A percentile compares a stretch with the other conserved stretches of the same genome.
Conservation (phyloP, 1,284 basidiomycete species). For the Puccinia polysora region DNA sequence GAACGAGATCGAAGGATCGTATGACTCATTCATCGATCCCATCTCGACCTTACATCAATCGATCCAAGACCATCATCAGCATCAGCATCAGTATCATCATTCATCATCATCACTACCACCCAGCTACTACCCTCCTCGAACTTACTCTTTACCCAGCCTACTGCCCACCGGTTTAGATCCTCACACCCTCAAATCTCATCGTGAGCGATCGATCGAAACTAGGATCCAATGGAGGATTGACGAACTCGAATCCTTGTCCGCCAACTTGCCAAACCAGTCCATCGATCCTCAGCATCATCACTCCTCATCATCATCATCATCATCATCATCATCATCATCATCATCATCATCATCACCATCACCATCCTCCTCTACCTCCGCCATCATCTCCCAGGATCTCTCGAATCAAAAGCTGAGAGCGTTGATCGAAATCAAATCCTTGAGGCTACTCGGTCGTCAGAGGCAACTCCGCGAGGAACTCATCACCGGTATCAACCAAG, state of each 20-base stretch:
- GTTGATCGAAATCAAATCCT: slow-evolving; percentile 86
- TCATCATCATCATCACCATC: slow-evolving; percentile 56
- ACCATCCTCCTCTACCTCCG: slow-evolving; percentile 36
- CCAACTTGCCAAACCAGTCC: slow-evolving; percentile 65
- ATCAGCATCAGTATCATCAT: no score
- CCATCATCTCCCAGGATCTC: slow-evolving; percentile 50
- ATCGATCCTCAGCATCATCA: no score
- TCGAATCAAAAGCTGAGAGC: slow-evolving; percentile 67
- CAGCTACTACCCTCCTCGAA: slow-evolving; percentile 31
- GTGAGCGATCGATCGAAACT: slow-evolving; percentile 83
- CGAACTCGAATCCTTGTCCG: slow-evolving; percentile 77
- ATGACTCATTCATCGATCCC: no score
- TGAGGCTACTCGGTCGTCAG: slow-evolving; percentile 88
- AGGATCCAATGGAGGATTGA: slow-evolving; percentile 81
- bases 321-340: slow-evolving; percentile 52
- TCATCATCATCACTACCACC: no score
- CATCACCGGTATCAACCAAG: slow-evolving; percentile 79
- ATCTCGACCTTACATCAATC: no score
- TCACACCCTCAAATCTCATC: slow-evolving; percentile 80
- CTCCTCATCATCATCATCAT: slow-evolving; percentile 3
- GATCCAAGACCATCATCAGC: no score
- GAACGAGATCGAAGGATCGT: no score
- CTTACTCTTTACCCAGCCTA: slow-evolving; percentile 74
- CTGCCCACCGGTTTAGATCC: slow-evolving; percentile 92
- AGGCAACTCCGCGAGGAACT: slow-evolving; percentile 76